These are phyloP conservation scores for Ustilago shanxiensis DNA, from an alignment of 1,284 basidiomycete species.

Conservation along the genomic window DNA sequence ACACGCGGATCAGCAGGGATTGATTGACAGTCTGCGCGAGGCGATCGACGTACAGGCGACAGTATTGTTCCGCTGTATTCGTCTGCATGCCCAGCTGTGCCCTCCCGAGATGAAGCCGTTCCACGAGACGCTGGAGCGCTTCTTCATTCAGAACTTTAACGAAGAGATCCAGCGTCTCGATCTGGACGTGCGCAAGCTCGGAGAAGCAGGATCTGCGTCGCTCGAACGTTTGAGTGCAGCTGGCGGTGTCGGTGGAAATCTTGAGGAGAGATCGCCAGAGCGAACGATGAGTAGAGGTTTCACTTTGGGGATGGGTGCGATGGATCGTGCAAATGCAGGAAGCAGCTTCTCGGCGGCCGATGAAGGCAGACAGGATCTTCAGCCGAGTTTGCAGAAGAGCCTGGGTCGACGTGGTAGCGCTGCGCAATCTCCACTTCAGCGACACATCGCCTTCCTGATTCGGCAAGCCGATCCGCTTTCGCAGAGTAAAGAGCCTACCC, in stretches of 20 bases:
- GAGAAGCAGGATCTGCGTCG: conserved; percentile 14
- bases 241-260: conserved; percentile 8
- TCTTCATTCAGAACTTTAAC: conserved; percentile 89
- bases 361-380: conserved; percentile 40
- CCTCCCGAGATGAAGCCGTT: conserved; percentile 88
- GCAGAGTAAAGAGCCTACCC: conserved; percentile 2
- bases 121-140: conserved; percentile 86
- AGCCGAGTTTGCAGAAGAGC: conserved; percentile 20
- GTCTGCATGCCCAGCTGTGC: conserved; percentile 84
- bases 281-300: conserved; percentile 39
- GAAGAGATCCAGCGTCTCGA: conserved; percentile 78
- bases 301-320: conserved; percentile 42
- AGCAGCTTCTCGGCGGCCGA: conserved; percentile 23
- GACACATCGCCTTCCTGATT: conserved; percentile 50
- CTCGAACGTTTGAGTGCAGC: conserved; percentile 15
- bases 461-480: conserved; percentile 26
- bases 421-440: conserved; percentile 45
- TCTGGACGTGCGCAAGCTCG: conserved; percentile 45
- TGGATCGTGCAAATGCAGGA: conserved; percentile 28
- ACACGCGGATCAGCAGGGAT: conserved; percentile 79
- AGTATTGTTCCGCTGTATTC: conserved; percentile 84
- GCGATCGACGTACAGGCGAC: conserved; percentile 82
- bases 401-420: conserved; percentile 18
- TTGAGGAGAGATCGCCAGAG: conserved; percentile 40
- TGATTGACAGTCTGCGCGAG: conserved; percentile 79